Evolutionary conservation across 2,329 filamentous ascomycete species (phyloP).

Genomic region (Fusarium decemcellulare): DNA sequence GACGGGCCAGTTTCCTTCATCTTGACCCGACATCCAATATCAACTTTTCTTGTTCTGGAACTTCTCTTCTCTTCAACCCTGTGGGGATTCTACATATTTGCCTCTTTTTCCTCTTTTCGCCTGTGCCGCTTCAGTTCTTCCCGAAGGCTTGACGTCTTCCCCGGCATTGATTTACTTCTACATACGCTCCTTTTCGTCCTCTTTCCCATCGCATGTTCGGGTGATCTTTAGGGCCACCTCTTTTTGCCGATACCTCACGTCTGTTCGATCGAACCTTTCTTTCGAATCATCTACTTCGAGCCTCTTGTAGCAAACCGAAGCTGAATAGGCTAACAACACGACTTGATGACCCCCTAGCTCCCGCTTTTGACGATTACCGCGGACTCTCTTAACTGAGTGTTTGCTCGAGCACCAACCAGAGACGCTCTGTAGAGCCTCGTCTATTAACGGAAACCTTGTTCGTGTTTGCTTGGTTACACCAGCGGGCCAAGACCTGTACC

Average conservation of each 20-base stretch:
- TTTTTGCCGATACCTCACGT: background rate
- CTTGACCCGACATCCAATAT: constrained; percentile 8
- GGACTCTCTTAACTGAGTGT: background rate
- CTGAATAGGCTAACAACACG: constrained; percentile 2
- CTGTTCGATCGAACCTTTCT: background rate
- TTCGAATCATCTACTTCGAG: background rate
- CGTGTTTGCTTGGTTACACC: constrained; percentile 31
- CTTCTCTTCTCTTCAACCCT: constrained; percentile 18
- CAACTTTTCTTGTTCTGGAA: constrained; percentile 19
- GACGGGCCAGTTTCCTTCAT: constrained; percentile 17
- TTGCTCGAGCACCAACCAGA: constrained; percentile 15
- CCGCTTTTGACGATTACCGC: constrained; percentile 5
- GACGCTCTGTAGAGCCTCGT: constrained; percentile 17
- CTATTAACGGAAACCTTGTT: constrained; percentile 13
- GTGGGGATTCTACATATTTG: constrained; percentile 18
- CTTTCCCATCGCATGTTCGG: background rate
- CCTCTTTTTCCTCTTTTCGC: constrained; percentile 9
- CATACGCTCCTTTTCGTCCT: constrained; percentile 28
- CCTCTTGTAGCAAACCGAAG: background rate
- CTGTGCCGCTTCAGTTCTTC: constrained; percentile 19
- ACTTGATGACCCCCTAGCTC: constrained; percentile 7
- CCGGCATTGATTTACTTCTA: constrained; percentile 32
- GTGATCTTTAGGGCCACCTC: background rate
- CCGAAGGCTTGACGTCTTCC: constrained; percentile 40
- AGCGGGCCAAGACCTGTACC: constrained; percentile 22